Base-by-base conservation (phyloP, 371 early-diverging fungal genomes). In the Haplosporangium sp. region DNA sequence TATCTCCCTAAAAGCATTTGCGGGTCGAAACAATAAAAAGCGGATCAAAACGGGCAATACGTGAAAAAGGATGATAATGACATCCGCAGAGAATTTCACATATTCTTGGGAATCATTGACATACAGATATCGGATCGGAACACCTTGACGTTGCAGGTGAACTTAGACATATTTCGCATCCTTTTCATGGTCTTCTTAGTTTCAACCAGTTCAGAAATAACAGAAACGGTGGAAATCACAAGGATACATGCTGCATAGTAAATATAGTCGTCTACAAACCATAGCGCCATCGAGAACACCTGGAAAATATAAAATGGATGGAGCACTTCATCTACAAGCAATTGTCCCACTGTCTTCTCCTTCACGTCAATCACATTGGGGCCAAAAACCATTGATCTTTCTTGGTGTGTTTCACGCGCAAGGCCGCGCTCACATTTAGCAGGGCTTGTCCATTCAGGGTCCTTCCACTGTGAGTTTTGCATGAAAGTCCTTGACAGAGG, bases 281-380 rank as follows among this genome's bases (percentile, higher is more conserved):
- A 99, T 1, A 98, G 89, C 11, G 95, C 76, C 53, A 98, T 95
- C 69, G 94, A 94, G 53, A 93, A 93, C 39, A 95, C 91, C 84
- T 98, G 98, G 74, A 99, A 98, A 44, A 98, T 90, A 84, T 96
- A 98, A 84, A 99, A 98, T 4, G 99, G 99, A 82, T 98, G 92
- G 27, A 95, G 86, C 17, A 95, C 71, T 84, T 99, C 99, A 77
- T 96, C 95, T 34, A 95, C 79, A 11, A 98, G 81, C 56, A 99
- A 83, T 47, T 92, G 88, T 10, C 83, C 69, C 2, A 88, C 89
- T 0, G 96, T 89, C 82, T 96, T 95, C 71, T 94, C 94, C 69
- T 90, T 82, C 27, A 98, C 94, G 39, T 94, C 90, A 56, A 97
- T 93, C 69, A 88, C 76, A 83, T 99, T 99, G 4, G 85, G 72